These are phyloP conservation scores for Tricladium varicosporioides DNA, from an alignment of 2,329 filamentous ascomycete genomes.

Conservation along the genomic window DNA sequence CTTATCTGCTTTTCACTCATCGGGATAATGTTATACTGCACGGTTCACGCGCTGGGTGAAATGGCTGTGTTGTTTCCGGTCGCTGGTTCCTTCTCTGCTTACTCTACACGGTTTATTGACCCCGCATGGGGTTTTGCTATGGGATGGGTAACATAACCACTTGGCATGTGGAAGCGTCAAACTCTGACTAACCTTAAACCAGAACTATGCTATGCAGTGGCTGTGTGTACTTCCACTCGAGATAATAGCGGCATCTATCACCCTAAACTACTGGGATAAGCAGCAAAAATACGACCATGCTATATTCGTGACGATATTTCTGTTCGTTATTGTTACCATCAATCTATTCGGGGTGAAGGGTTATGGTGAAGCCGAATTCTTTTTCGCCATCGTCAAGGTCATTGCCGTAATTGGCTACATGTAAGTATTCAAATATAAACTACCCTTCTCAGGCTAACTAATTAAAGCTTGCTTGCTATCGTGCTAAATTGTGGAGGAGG, in stretches of 20 bases:
- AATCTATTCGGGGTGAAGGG: constrained; percentile 61
- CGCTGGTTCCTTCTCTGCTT: constrained; percentile 84
- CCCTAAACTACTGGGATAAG: constrained; percentile 76
- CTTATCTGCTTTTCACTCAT: constrained; percentile 60
- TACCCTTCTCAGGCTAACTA: not conserved
- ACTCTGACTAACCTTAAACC: too few species aligned
- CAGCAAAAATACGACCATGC: constrained; percentile 50
- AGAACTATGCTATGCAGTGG: constrained; percentile 86
- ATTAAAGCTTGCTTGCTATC: constrained; percentile 71
- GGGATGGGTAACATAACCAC: constrained; percentile 54
- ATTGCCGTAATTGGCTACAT: constrained; percentile 50
- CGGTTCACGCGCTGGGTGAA: constrained; percentile 84
- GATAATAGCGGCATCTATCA: constrained; percentile 79
- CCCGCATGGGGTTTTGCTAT: constrained; percentile 91
- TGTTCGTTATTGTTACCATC: constrained; percentile 47
- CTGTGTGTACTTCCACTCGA: constrained; percentile 77
- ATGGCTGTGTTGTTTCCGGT: constrained; percentile 84
- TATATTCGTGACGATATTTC: constrained; percentile 55
- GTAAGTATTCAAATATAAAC: not conserved
- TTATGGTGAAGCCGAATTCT: constrained; percentile 52
- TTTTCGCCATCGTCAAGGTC: constrained; percentile 56
- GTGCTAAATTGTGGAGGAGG: constrained; percentile 83
- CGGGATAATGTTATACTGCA: constrained; percentile 84
- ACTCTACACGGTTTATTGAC: constrained; percentile 87
- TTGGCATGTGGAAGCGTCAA: too few species aligned